Percentiles rank a stretch among this genome's conserved stretches.
These are phyloP conservation scores for Schizosaccharomyces lindneri DNA, from an alignment of 805 yeast genomes.

Conservation along the genomic window DNA sequence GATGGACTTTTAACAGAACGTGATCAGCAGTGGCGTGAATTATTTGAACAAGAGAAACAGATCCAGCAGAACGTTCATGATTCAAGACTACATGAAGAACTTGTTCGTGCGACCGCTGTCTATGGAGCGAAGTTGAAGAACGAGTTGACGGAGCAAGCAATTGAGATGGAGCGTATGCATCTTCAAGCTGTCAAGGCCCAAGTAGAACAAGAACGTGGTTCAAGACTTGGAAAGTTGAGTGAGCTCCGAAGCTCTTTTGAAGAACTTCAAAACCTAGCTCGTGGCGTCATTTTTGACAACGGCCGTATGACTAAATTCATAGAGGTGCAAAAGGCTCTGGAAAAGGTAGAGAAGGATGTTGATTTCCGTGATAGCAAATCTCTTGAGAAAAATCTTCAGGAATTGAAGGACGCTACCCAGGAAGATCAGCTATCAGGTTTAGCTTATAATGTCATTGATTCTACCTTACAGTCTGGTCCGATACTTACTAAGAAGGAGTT, in stretches of 20 bases:
- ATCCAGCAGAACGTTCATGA: slow-evolving; percentile 30
- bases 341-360: neutral
- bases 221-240: slow-evolving; percentile 45
- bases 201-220: slow-evolving; percentile 52
- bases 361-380: neutral
- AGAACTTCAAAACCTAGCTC: neutral
- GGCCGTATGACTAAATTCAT: neutral
- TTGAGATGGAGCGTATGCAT: slow-evolving; percentile 14
- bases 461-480: neutral
- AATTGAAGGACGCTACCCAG: neutral
- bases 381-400: too few relatives aligned
- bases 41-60: slow-evolving; percentile 25
- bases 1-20: slow-evolving; percentile 14
- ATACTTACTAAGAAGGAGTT: neutral
- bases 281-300: neutral
- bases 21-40: slow-evolving; percentile 27
- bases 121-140: slow-evolving; percentile 45
- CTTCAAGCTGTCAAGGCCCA: slow-evolving; percentile 6
- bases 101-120: slow-evolving; percentile 43
- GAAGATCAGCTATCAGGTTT: neutral
- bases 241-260: slow-evolving; percentile 21
- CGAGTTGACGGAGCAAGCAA: slow-evolving; percentile 33
- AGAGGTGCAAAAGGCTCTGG: neutral
- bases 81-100: slow-evolving; percentile 10
- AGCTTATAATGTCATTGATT: neutral